Conservation (phyloP, 1,284 basidiomycete species). For the Rhodotorula sp. region DNA sequence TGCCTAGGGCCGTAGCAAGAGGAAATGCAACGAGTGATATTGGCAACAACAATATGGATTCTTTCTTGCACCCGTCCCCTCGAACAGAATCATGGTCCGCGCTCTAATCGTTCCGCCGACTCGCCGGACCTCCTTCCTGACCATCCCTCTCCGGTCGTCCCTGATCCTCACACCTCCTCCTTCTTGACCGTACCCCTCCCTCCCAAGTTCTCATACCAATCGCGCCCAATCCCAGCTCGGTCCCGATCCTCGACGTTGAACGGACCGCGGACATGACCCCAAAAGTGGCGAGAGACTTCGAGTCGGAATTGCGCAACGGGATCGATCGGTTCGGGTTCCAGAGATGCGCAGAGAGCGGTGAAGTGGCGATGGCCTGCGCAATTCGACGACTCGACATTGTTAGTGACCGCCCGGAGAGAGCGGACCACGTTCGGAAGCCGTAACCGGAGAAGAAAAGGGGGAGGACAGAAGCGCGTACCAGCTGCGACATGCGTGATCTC, state of each 20-base stretch:
- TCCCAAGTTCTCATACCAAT: slow-evolving; percentile 44
- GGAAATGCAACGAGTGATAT: too few species aligned
- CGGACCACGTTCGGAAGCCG: too few species aligned
- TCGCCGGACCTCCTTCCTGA: too few species aligned
- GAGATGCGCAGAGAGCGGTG: slow-evolving; percentile 61
- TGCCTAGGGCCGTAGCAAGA: too few species aligned
- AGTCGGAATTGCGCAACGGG: slow-evolving; percentile 69
- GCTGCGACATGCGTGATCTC: slow-evolving; percentile 76
- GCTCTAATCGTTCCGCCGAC: too few species aligned
- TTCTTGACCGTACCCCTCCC: slow-evolving; percentile 11
- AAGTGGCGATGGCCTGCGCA: slow-evolving; percentile 27
- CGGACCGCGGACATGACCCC: slow-evolving; percentile 61
- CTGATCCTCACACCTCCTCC: not conserved
- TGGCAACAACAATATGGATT: not conserved
- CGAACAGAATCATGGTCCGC: too few species aligned
- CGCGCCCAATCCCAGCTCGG: slow-evolving; percentile 56
- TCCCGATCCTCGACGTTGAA: slow-evolving; percentile 75
- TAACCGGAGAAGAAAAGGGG: not conserved
- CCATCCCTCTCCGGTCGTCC: too few species aligned
- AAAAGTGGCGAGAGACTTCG: slow-evolving; percentile 71
- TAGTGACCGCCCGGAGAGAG: too few species aligned
- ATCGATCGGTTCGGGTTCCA: slow-evolving; percentile 59
- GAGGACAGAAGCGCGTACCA: slow-evolving; percentile 64
- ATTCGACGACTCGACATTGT: too few species aligned
- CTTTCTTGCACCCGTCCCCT: too few species aligned